Base-by-base conservation (phyloP, 805 yeast species). In the Ogataea paraovalis region DNA sequence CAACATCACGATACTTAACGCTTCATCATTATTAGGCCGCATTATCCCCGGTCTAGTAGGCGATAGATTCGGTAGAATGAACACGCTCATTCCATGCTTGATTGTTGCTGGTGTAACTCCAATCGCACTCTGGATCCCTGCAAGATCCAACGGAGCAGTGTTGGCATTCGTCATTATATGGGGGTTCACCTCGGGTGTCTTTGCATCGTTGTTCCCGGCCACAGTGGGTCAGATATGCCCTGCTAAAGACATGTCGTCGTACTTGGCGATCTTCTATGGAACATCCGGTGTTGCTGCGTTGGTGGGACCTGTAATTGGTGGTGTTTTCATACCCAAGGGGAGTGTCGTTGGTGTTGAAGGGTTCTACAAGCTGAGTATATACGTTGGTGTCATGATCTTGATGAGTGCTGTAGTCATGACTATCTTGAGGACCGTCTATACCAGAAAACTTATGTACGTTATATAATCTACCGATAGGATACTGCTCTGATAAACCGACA, bases 11-110 rank as follows among this genome's bases (percentile, higher is more conserved):
- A 51, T 55, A 13, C 47, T 53, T 41, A 55, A 55, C 22, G 71
- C 76, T 3, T 82, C 83, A 0, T 73, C 74, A 1, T 61, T 72
- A 14, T 40, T 75, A 23, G 82, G 81, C 2, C 65, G 85, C 53
- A 82, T 85, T 3, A 8, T 65, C 0, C 70, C 75, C 10, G 85
- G 85, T 4, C 55, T 65, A 21, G 21, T 76, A 8, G 67, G 77
- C 1, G 85, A 81, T 56, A 44, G 43, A 32, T 33, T 48, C 1
- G 66, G 79, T 0, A 64, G 76, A 12, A 72, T 81, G 0, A 68
- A 75, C 21, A 64, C 63, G 4, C 49, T 66, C 20, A 39, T 65
- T 7, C 67, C 65, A 4, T 68, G 71, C 43, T 37, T 56, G 14
- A 23, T 71, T 1, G 65, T 69, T 23, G 66, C 66, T 1, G 56